These are phyloP conservation scores for Tremellales sp. DNA, from an alignment of 1,284 basidiomycete species.

Conservation along the genomic window DNA sequence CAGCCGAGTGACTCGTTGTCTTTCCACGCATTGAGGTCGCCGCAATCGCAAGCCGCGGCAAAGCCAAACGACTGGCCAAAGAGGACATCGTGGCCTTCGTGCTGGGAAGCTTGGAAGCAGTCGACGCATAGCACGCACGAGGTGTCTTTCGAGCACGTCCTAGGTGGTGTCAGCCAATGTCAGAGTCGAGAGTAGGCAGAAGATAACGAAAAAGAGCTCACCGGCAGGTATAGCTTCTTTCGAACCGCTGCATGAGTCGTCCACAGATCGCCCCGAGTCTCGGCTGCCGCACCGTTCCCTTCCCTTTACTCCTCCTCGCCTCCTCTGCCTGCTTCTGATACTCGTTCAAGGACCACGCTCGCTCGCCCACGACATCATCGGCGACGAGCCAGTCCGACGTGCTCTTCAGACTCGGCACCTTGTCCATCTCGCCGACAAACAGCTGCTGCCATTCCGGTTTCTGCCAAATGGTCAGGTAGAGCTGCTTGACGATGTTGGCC, in stretches of 20 bases:
- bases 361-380: constrained; percentile 2
- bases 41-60: constrained; percentile 88
- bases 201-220: constrained; percentile 50
- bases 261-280: constrained; percentile 36
- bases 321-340: constrained; percentile 25
- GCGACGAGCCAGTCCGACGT: constrained; percentile 4
- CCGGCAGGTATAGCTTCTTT: constrained; percentile 88
- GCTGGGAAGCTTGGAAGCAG: constrained; percentile 81
- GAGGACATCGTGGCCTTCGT: constrained; percentile 79
- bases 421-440: constrained; percentile 19
- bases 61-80: constrained; percentile 88
- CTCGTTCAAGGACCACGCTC: constrained; percentile 21
- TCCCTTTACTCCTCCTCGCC: constrained; percentile 12
- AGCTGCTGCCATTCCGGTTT: constrained; percentile 24
- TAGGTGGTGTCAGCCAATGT: constrained; percentile 34
- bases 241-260: constrained; percentile 47
- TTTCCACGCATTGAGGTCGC: constrained; percentile 82
- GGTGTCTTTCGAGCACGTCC: constrained; percentile 83
- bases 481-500: constrained; percentile 26
- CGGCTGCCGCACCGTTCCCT: constrained; percentile 11
- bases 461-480: constrained; percentile 33
- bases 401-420: constrained; percentile 6
- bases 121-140: constrained; percentile 81
- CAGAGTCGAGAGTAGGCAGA: neutral
- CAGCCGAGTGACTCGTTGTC: constrained; percentile 57